Base-by-base conservation (phyloP, 2,329 filamentous ascomycete species). In the Penicillium olsonii region DNA sequence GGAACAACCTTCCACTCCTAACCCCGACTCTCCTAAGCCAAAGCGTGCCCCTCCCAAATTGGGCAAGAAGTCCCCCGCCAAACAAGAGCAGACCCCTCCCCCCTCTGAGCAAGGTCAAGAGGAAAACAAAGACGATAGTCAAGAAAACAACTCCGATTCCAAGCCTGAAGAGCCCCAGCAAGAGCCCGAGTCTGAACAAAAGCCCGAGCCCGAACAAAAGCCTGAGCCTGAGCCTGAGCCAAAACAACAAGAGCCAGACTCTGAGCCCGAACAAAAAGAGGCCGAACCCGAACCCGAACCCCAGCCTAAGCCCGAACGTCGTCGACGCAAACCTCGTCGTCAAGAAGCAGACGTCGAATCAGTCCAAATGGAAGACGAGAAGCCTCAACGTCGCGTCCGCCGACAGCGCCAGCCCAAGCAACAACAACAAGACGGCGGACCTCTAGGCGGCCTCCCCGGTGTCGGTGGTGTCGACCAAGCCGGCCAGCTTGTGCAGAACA, bases 401-500 rank as follows among this genome's bases (percentile, higher is more conserved):
- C 47, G 47, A 20, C 47, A 61, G 37, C 81, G 81, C 48, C 68
- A 69, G 33, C 79, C 81, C 53, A 78, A 79, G 66, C 73, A 78
- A 54, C 68, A 70, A 27, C 66, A 69, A 59, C 70, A 74, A 50
- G 71, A 71, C 26, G 70, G 72, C 40, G 68, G 68, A 5, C 62
- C 65, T 0, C 61, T 67, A 33, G 65, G 78, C 9, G 78, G 78
- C 1, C 75, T 84, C 6, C 45, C 45, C 2, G 45, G 45, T 11
- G 45, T 48, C 2, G 79, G 77, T 48, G 77, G 77, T 54, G 81
- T 84, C 50, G 78, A 78, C 48, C 82, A 85, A 55, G 80, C 79
- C 34, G 75, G 74, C 42, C 79, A 83, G 52, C 76, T 82, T 60
- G 80, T 84, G 20, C 68, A 74, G 57, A 71, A 72, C 45, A 73